A percentile compares a stretch with the other conserved stretches of the same genome.
phyloP scores from a whole-genome alignment of 768 basidiomycete species.

The Trametes villosa region DNA sequence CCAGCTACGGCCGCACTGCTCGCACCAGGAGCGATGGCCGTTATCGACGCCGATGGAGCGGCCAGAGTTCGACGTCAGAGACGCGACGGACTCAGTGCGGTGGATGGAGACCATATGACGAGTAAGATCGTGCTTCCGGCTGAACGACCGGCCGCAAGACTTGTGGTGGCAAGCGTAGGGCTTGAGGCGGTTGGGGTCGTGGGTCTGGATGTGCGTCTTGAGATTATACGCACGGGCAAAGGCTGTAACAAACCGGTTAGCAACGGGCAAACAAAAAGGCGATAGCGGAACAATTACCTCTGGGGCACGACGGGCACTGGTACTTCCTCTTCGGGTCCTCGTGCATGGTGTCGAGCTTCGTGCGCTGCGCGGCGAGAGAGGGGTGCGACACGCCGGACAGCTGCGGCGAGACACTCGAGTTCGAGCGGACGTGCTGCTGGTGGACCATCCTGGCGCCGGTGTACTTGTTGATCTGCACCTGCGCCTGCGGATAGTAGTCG shows the following conservation, averaged over 20 bases:
- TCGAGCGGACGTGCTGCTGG: constrained; percentile 52
- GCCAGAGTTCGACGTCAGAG: constrained; percentile 44
- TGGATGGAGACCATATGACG: constrained; percentile 89
- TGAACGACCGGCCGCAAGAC: constrained; percentile 88
- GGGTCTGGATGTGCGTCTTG: constrained; percentile 94
- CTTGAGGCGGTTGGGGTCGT: constrained; percentile 90
- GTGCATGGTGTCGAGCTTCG: constrained; percentile 47
- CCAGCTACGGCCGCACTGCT: constrained; percentile 72
- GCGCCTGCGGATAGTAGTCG: constrained; percentile 46
- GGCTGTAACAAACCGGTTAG: constrained; percentile 46
- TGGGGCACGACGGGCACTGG: constrained; percentile 72
- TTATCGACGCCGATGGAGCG: constrained; percentile 72
- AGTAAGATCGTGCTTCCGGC: constrained; percentile 91
- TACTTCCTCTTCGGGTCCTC: constrained; percentile 79
- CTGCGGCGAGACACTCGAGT: constrained; percentile 56
- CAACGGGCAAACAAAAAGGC: constrained; percentile 2
- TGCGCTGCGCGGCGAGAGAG: constrained; percentile 27
- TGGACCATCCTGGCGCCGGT: constrained; percentile 27
- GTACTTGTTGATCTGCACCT: constrained; percentile 29
- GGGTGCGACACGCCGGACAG: constrained; percentile 44
- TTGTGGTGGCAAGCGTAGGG: constrained; percentile 87
- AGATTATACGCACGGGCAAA: constrained; percentile 94
- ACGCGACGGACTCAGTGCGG: constrained; percentile 59
- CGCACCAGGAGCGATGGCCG: constrained; percentile 70
- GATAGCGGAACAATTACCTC: constrained; percentile 59